Base-by-base conservation (phyloP, 768 basidiomycete genomes). In the Lentinula detonsa region DNA sequence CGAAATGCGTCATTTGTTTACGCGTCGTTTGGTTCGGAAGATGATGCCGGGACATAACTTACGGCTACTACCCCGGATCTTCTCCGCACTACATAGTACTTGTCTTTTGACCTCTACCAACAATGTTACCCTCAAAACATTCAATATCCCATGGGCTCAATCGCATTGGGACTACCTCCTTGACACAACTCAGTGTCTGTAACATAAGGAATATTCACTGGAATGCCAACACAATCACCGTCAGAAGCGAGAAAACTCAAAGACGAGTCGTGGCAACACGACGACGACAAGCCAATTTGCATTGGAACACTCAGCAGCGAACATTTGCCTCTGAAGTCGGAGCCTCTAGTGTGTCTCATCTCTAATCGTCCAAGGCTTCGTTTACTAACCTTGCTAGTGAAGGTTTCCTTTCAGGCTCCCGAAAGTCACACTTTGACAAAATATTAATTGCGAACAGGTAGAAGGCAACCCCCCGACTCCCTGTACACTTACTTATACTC, bases 361-460 rank as follows among this genome's bases (percentile, higher is more conserved):
- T 35, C 18, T 31, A 28, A 28, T 28, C 15, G 21, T 13, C 11
- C 28, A 7, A 4, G 31, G 40, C 18, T 28, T 40, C 21, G 55
- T 31, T 40, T 43, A 9, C 40, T 59, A 23, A 59, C 10, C 3
- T 23, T 49, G 9, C 33, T 23, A 49, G 46, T 49, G 33, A 48
- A 59, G 57, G 5, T 5, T n/a, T 50, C 8, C n/a, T 40, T 21
- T 35, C 45, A 39, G 15, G 37, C 37, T 15, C 35, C 21, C 49
- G 40, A 7, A 46, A 51, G 28, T 84, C 89, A 9, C 87, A 88
- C 65, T 93, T 94, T 65, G 86, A 91, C 76, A 97, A 97, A 79
- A 91, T 95, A 62, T 80, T 97, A 23, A 86, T 97, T 60, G 94
- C 94, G 0, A 97, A 97, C 69, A 78, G 94, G 94, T 88, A 59